Base-by-base conservation (phyloP, 495 filamentous ascomycete species). In the Antarctomyces pellizariae region DNA sequence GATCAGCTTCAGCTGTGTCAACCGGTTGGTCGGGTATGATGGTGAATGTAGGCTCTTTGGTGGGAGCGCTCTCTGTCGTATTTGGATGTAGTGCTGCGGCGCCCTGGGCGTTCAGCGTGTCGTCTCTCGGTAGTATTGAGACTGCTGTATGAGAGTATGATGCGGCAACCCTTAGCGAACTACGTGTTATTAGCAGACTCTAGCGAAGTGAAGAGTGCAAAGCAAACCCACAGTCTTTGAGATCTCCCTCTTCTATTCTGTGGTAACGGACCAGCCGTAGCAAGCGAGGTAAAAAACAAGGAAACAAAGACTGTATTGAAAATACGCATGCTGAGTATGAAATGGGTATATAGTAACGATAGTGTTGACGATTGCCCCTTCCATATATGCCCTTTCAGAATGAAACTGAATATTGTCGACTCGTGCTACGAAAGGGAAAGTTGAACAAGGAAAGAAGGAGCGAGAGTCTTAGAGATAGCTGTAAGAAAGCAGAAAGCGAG, bases 231-330 rank as follows among this genome's bases (percentile, higher is more conserved):
- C 38, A 18, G 18, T 31, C 17, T 36, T 19, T 14, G n/a, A 20
- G 18, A 6, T 9, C 9, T 16, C 28, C 30, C 21, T 7, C 4
- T 10, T 9, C 13, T 23, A 9, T 12, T 28, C 21, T 30, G 32
- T 16, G 32, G 25, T 3, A 42, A 18, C 23, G 35, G 38, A 18
- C 38, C 38, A 7, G 38, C 38, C 29, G 32, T 26, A 20, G 12
- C 31, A 5, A 38, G 16, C 18, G 22, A 25, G n/a, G 35, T 26
- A 20, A 37, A 21, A 9, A 31, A 30, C 19, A 35, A 8, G 5
- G 13, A 19, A 5, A 28, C 18, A 14, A 23, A 25, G 7, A 37
- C 9, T 7, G 36, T 34, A 5, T 36, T 19, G 10, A 17, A 20
- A 4, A 18, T 11, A 13, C 25, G 33, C 38, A 41, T 41, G 10